phyloP scores from a whole-genome alignment of 1,139 yeast genomes.

The Hemisphaericaspora subhashii region DNA sequence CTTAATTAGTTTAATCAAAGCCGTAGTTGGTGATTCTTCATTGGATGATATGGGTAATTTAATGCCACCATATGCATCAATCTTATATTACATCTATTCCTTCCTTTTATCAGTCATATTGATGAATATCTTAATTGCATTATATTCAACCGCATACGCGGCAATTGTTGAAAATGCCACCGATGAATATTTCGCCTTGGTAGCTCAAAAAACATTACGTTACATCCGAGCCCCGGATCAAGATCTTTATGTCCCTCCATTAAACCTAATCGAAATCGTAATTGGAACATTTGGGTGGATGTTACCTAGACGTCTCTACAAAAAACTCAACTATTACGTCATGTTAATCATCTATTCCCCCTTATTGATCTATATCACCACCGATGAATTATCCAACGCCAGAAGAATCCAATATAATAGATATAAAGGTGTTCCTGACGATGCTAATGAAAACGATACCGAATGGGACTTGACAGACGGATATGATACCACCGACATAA shows the following conservation, averaged over 20 bases:
- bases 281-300: slow-evolving; percentile 38
- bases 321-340: slow-evolving; percentile 45
- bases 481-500: slow-evolving; percentile 42
- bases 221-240: slow-evolving; percentile 89
- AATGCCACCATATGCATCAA: slow-evolving; percentile 82
- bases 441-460: slow-evolving; percentile 74
- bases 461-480: slow-evolving; percentile 89
- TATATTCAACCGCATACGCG: slow-evolving; percentile 82
- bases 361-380: slow-evolving; percentile 56
- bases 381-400: slow-evolving; percentile 65
- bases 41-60: slow-evolving; percentile 68
- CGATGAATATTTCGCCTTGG: slow-evolving; percentile 70
- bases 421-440: slow-evolving; percentile 64
- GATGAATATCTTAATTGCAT: slow-evolving; percentile 80
- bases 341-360: slow-evolving; percentile 74
- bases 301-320: slow-evolving; percentile 26
- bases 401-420: slow-evolving; percentile 73
- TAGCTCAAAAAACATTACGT: slow-evolving; percentile 79
- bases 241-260: slow-evolving; percentile 82
- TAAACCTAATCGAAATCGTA: slow-evolving; percentile 67
- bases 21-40: slow-evolving; percentile 72
- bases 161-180: slow-evolving; percentile 80
- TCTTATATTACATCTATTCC: slow-evolving; percentile 73
- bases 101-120: slow-evolving; percentile 72
- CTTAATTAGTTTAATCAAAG: slow-evolving; percentile 63